Conservation (phyloP, 768 basidiomycete genomes). For the Tricholoma flavovirens region DNA sequence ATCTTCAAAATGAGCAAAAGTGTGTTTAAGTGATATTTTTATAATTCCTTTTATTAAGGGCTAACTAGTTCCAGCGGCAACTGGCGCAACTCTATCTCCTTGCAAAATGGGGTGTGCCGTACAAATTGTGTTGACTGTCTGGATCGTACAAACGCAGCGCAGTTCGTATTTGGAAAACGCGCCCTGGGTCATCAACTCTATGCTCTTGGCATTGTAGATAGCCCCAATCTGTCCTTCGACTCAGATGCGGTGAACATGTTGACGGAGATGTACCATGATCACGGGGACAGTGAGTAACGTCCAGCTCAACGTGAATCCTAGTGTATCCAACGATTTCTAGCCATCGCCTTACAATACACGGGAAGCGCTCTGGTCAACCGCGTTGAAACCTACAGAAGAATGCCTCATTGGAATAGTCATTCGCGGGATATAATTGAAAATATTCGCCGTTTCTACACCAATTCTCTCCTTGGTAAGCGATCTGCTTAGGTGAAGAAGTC, state of each 20-base stretch:
- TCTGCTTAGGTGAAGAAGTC: background rate
- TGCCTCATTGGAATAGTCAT: conserved; percentile 97
- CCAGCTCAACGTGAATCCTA: background rate
- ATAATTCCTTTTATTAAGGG: background rate
- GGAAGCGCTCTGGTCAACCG: conserved; percentile 95
- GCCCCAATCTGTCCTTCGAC: conserved; percentile 83
- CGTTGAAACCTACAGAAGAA: conserved; percentile 91
- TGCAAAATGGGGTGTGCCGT: conserved; percentile 90
- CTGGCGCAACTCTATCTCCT: conserved; percentile 63
- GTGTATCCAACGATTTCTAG: conserved; percentile 32
- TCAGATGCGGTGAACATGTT: conserved; percentile 95
- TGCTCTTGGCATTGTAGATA: conserved; percentile 84
- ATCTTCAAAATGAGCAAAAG: conserved; percentile 41
- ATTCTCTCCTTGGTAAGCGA: conserved; percentile 73
- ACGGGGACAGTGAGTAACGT: conserved; percentile 75
- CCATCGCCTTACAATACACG: conserved; percentile 93
- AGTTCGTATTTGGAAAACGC: conserved; percentile 94
- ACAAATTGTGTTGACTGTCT: conserved; percentile 98
- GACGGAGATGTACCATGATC: conserved; percentile 98
- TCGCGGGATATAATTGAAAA: conserved; percentile 96
- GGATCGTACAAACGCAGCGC: conserved; percentile 93
- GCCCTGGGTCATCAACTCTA: conserved; percentile 94
- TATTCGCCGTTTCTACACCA: conserved; percentile 90
- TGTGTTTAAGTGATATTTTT: conserved; percentile 20
- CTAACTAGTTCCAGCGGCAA: conserved; percentile 23